phyloP scores from a whole-genome alignment of 1,284 basidiomycete species.

The Austroboletus novae-zelandiae region DNA sequence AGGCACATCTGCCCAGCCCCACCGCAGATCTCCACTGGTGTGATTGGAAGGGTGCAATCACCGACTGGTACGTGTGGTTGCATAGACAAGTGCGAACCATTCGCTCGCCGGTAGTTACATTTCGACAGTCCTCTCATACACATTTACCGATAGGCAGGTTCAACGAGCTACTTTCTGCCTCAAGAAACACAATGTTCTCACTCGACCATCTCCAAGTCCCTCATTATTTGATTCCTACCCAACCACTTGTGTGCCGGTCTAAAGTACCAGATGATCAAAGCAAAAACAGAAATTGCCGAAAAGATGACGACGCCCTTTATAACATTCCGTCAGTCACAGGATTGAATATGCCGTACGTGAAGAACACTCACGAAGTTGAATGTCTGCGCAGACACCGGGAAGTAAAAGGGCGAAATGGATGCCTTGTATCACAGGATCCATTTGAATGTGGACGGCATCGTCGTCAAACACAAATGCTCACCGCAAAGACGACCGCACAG shows the following conservation, averaged over 20 bases:
- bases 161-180: no score
- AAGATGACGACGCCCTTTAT: slow-evolving; percentile 73
- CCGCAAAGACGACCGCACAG: slow-evolving; percentile 71
- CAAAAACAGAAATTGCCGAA: slow-evolving; percentile 73
- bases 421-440: slow-evolving; percentile 42
- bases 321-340: slow-evolving; percentile 10
- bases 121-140: no score
- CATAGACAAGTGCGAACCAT: no score
- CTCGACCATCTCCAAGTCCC: slow-evolving; percentile 35
- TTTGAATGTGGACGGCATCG: background rate
- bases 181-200: background rate
- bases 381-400: slow-evolving; percentile 66
- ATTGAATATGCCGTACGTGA: slow-evolving; percentile 2
- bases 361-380: slow-evolving; percentile 73
- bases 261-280: slow-evolving; percentile 71
- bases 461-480: slow-evolving; percentile 35
- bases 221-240: slow-evolving; percentile 54
- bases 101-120: no score
- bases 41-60: slow-evolving; percentile 94
- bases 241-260: slow-evolving; percentile 78
- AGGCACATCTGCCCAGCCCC: slow-evolving; percentile 77
- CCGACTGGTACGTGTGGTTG: no score
- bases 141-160: no score
- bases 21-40: slow-evolving; percentile 94
- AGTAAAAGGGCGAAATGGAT: slow-evolving; percentile 78